phyloP scores from a whole-genome alignment of 352 stramenopile genomes.

The Phytophthora constricta region DNA sequence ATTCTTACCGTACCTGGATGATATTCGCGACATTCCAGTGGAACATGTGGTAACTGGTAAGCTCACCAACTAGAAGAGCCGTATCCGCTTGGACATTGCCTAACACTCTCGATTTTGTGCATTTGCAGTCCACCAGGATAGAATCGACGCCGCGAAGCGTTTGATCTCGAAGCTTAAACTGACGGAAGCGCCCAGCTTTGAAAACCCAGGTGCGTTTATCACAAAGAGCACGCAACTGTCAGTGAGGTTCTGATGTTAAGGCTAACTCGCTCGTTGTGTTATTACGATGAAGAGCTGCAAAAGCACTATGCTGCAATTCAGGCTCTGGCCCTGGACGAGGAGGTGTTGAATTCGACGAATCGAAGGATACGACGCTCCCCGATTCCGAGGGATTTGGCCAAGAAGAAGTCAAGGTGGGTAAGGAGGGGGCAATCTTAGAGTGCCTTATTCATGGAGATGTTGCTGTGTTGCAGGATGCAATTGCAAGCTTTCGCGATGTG shows the following conservation, averaged over 20 bases:
- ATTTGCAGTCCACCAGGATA: slow-evolving; percentile 49
- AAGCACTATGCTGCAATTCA: slow-evolving; percentile 87
- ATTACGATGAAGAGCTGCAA: slow-evolving; percentile 67
- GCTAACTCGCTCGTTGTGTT: slow-evolving; percentile 8
- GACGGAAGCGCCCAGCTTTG: slow-evolving; percentile 73
- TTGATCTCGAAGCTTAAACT: slow-evolving; percentile 81
- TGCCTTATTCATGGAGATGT: not conserved
- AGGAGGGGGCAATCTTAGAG: not conserved
- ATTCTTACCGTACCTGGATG: slow-evolving; percentile 83
- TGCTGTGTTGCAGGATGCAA: slow-evolving; percentile 41
- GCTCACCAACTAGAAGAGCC: not conserved
- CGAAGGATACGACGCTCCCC: slow-evolving; percentile 76
- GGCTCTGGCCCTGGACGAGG: slow-evolving; percentile 75
- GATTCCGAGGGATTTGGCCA: slow-evolving; percentile 75
- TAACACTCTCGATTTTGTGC: slow-evolving; percentile 13
- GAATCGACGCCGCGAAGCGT: slow-evolving; percentile 68
- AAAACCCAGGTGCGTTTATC: slow-evolving; percentile 68
- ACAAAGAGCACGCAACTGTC: not conserved
- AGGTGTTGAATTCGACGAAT: slow-evolving; percentile 81
- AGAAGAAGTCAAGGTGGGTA: slow-evolving; percentile 65
- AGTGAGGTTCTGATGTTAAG: not conserved
- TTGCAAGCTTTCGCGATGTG: slow-evolving; percentile 49
- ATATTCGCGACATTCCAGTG: slow-evolving; percentile 74
- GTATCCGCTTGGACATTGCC: not conserved
- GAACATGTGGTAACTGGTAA: slow-evolving; percentile 50